Evolutionary conservation across 495 filamentous ascomycete species (phyloP).

Genomic region (Filosporella fistucella): DNA sequence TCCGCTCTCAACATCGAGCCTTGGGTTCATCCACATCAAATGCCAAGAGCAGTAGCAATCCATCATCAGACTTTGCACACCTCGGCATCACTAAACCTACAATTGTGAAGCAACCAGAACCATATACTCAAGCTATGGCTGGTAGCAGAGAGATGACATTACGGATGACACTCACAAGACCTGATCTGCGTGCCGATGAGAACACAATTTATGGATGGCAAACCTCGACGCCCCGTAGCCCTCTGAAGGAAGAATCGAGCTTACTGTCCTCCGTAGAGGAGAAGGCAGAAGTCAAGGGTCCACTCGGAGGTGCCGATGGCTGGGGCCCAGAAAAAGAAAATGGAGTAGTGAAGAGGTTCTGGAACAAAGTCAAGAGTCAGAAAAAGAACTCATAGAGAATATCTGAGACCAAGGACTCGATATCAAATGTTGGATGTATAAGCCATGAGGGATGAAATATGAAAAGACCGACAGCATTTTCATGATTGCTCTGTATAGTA

Average conservation of each 20-base stretch:
- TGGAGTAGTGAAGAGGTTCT: slow-evolving; percentile 50
- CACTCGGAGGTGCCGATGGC: slow-evolving; percentile 29
- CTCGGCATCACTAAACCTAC: slow-evolving; percentile 17
- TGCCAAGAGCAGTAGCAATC: slow-evolving; percentile 11
- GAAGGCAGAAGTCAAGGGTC: slow-evolving; percentile 20
- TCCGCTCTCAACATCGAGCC: slow-evolving; percentile 6
- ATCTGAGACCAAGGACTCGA: too few species aligned
- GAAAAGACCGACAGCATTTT: too few species aligned
- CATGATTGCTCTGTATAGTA: too few species aligned
- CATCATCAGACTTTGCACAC: slow-evolving; percentile 23
- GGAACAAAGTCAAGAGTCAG: slow-evolving; percentile 39
- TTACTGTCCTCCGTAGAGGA: slow-evolving; percentile 23
- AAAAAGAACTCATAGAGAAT: slow-evolving; percentile 16
- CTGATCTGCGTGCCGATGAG: slow-evolving; percentile 72
- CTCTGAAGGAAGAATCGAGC: slow-evolving; percentile 37
- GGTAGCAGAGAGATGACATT: slow-evolving; percentile 86
- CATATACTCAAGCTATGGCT: slow-evolving; percentile 49
- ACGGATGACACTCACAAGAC: slow-evolving; percentile 88
- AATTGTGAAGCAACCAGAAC: slow-evolving; percentile 26
- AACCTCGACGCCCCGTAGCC: slow-evolving; percentile 43
- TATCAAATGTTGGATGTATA: not conserved
- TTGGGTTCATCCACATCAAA: not conserved
- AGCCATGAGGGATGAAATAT: not conserved
- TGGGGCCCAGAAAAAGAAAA: slow-evolving; percentile 40
- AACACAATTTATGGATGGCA: slow-evolving; percentile 56